Conservation (phyloP, 2,329 filamentous ascomycete species). For the Sclerotinia borealis region DNA sequence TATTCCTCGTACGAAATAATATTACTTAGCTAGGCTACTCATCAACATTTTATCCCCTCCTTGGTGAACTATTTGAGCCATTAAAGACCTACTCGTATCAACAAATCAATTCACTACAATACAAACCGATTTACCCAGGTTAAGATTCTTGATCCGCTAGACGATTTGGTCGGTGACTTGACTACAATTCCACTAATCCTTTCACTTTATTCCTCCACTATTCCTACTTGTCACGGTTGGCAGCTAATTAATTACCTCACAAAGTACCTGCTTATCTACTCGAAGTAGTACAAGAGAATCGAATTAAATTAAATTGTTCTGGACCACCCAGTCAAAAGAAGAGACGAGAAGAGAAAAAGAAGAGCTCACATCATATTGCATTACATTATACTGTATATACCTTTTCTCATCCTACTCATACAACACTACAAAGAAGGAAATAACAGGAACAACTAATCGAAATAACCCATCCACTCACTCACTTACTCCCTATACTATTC, state of each 20-base stretch:
- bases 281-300: neutral
- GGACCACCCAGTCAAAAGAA: neutral
- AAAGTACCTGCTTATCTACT: neutral
- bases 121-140: neutral
- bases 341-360: neutral
- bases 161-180: neutral
- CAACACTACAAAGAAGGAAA: neutral
- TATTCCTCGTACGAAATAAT: neutral
- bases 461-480: neutral
- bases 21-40: neutral
- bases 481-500: neutral
- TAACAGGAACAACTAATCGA: neutral
- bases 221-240: neutral
- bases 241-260: neutral
- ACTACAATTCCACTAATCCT: neutral
- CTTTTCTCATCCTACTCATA: neutral
- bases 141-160: neutral
- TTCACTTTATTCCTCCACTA: neutral
- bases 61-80: neutral
- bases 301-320: neutral
- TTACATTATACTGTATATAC: neutral
- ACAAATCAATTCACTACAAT: neutral
- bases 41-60: neutral
- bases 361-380: neutral
- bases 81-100: neutral